Conservation (phyloP, 2,329 filamentous ascomycete species). For the Cyphellophora attinorum region DNA sequence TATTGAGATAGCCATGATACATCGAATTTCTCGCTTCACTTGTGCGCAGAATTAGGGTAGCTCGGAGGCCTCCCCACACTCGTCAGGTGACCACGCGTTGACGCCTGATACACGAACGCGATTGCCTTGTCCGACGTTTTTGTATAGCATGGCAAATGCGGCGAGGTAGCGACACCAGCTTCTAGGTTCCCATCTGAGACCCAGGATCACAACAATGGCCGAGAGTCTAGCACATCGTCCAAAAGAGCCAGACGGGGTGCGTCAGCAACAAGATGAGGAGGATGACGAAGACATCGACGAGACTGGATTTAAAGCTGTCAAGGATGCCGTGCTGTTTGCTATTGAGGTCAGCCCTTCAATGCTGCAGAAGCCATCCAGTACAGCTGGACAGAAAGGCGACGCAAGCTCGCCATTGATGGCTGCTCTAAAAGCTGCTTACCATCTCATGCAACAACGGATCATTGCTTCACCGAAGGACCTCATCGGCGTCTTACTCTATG, state of each 20-base stretch:
- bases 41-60: too few relatives aligned
- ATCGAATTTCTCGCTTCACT: too few relatives aligned
- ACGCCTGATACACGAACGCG: too few relatives aligned
- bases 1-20: too few relatives aligned
- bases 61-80: too few relatives aligned
- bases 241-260: constrained; percentile 24
- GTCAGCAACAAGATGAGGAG: constrained; percentile 32
- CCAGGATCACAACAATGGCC: too few relatives aligned
- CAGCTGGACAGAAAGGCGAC: constrained; percentile 64
- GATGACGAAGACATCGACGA: constrained; percentile 39
- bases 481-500: constrained; percentile 91
- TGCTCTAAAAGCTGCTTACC: constrained; percentile 86
- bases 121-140: too few relatives aligned
- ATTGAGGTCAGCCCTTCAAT: constrained; percentile 88
- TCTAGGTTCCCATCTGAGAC: too few relatives aligned
- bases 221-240: constrained; percentile 13
- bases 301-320: constrained; percentile 71
- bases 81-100: too few relatives aligned
- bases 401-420: constrained; percentile 70
- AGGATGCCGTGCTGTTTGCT: constrained; percentile 96
- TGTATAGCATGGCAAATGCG: too few relatives aligned
- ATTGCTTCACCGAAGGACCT: constrained; percentile 94
- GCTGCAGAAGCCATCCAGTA: constrained; percentile 57
- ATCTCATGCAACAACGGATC: constrained; percentile 95
- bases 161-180: too few relatives aligned